Evolutionary conservation across 345 rosid species (phyloP).

Genomic region (Citrus trifoliata): DNA sequence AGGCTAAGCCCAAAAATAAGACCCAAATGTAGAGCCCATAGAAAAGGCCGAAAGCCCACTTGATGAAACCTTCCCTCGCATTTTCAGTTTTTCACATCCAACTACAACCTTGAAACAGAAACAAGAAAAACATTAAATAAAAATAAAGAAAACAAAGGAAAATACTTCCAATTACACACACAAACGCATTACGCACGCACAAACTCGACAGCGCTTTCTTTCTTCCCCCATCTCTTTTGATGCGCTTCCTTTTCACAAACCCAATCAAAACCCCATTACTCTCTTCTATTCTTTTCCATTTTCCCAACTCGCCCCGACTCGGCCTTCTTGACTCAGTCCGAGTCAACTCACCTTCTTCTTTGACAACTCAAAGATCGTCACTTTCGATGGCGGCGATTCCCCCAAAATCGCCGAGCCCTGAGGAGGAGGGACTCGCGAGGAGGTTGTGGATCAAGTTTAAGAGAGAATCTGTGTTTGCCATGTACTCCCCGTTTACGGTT

Average conservation of each 20-base stretch:
- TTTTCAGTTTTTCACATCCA: slow-evolving; percentile 7
- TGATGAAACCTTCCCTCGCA: slow-evolving; percentile 7
- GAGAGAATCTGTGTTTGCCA: slow-evolving; percentile 59
- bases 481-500: slow-evolving; percentile 73
- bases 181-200: neutral
- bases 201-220: neutral
- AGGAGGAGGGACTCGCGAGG: slow-evolving; percentile 57
- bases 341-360: slow-evolving; percentile 1
- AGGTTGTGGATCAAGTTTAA: slow-evolving; percentile 74
- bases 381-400: slow-evolving; percentile 39
- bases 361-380: slow-evolving; percentile 30
- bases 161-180: neutral
- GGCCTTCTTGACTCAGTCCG: slow-evolving; percentile 17
- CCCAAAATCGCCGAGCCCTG: slow-evolving; percentile 20
- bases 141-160: neutral
- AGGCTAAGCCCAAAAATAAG: fast-evolving
- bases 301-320: slow-evolving; percentile 16
- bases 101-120: neutral
- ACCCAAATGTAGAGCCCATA: neutral
- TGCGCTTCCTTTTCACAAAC: slow-evolving; percentile 34
- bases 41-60: neutral
- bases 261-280: slow-evolving; percentile 27
- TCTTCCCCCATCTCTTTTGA: slow-evolving; percentile 11
- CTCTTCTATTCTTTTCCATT: slow-evolving; percentile 7
- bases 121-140: neutral